Conservation (phyloP, 2,329 filamentous ascomycete genomes). For the Xylariaceae sp. region DNA sequence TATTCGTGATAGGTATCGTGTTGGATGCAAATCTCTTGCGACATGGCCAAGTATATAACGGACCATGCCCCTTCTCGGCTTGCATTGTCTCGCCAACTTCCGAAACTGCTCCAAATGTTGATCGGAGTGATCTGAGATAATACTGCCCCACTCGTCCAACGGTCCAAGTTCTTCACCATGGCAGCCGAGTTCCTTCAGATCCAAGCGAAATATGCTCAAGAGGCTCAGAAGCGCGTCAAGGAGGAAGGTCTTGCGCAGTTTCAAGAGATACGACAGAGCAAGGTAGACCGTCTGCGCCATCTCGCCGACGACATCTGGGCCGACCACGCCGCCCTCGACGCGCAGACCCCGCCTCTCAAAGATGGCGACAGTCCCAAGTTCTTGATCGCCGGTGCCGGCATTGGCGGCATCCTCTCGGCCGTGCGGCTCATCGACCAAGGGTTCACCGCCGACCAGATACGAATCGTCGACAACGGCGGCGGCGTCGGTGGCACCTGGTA, state of each 20-base stretch:
- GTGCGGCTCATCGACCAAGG: constrained; percentile 33
- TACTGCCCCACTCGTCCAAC: no score
- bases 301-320: constrained; percentile 28
- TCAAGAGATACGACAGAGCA: constrained; percentile 19
- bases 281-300: constrained; percentile 26
- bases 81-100: no score
- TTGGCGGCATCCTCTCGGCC: constrained; percentile 23
- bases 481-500: constrained; percentile 48
- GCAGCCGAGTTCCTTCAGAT: constrained; percentile 20
- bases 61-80: no score
- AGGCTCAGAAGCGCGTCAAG: constrained; percentile 28
- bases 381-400: constrained; percentile 26
- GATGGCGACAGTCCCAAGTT: constrained; percentile 25
- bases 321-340: constrained; percentile 27
- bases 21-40: no score
- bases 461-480: constrained; percentile 37
- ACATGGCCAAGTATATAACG: no score
- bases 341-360: constrained; percentile 18
- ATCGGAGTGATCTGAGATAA: no score
- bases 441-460: constrained; percentile 34
- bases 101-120: no score
- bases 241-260: constrained; percentile 26
- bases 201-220: constrained; percentile 25
- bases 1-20: no score
- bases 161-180: constrained; percentile 18